Conservation (phyloP, 805 yeast species). For the Cyberlindnera veronae region DNA sequence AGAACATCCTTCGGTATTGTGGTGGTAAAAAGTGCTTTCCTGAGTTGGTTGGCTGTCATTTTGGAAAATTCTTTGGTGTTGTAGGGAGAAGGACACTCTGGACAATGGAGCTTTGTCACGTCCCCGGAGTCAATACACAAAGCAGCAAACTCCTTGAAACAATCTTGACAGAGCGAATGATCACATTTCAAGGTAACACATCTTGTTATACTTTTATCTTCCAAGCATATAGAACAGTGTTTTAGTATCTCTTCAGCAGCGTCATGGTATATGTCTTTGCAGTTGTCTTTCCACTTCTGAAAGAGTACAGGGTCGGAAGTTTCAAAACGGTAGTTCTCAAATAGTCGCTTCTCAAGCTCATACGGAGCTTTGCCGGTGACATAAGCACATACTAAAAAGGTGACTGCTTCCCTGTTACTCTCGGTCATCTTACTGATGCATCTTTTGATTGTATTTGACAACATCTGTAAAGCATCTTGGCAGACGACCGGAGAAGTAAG, state of each 20-base stretch:
- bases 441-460: neutral
- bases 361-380: slow-evolving; percentile 27
- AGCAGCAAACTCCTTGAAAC: slow-evolving; percentile 41
- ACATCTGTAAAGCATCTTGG: neutral
- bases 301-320: neutral
- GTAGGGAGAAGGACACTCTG: slow-evolving; percentile 39
- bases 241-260: slow-evolving; percentile 32
- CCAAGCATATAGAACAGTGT: slow-evolving; percentile 56
- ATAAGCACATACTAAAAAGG: slow-evolving; percentile 35
- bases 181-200: slow-evolving; percentile 40
- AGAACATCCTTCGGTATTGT: slow-evolving; percentile 37
- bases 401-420: slow-evolving; percentile 7
- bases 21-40: slow-evolving; percentile 37
- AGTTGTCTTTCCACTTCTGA: slow-evolving; percentile 10
- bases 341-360: slow-evolving; percentile 5
- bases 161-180: slow-evolving; percentile 47
- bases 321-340: slow-evolving; percentile 11
- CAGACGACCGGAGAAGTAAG: neutral
- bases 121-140: slow-evolving; percentile 45
- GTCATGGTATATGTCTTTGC: too few relatives aligned
- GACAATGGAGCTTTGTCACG: slow-evolving; percentile 52
- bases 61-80: slow-evolving; percentile 17
- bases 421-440: neutral
- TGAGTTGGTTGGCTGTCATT: slow-evolving; percentile 32
- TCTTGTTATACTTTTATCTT: slow-evolving; percentile 40